These are phyloP conservation scores for Aspergillus baeticus DNA, from an alignment of 495 filamentous ascomycete species.

Conservation along the genomic window DNA sequence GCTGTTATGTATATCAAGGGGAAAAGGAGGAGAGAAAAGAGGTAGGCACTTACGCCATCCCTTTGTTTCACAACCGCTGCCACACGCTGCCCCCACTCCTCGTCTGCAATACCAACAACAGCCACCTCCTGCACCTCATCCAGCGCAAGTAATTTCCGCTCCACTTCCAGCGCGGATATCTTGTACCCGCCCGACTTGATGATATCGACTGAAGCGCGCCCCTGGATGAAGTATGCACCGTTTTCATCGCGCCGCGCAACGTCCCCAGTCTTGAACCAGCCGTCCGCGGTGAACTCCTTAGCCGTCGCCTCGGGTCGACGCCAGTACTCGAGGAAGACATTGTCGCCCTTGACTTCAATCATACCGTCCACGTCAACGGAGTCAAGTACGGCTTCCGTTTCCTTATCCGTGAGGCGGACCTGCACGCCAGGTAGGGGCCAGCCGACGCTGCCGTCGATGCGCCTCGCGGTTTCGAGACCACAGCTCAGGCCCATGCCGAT, in stretches of 20 bases:
- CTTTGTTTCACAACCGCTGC: conserved; percentile 43
- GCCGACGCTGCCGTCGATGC: conserved; percentile 47
- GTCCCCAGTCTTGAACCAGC: conserved; percentile 52
- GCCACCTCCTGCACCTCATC: conserved; percentile 40
- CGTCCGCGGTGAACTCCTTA: conserved; percentile 43
- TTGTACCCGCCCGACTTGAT: conserved; percentile 51
- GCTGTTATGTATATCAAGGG: neutral
- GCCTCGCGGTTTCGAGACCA: conserved; percentile 33
- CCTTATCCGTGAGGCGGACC: conserved; percentile 41
- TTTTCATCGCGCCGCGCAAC: conserved; percentile 36
- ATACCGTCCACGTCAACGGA: conserved; percentile 39
- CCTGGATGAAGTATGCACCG: conserved; percentile 46
- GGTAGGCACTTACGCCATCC: conserved; percentile 31
- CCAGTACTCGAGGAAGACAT: conserved; percentile 48
- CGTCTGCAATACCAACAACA: conserved; percentile 41
- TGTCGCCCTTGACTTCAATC: conserved; percentile 45
- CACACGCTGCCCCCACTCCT: conserved; percentile 48
- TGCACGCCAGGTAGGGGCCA: conserved; percentile 45
- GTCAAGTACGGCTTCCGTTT: conserved; percentile 35
- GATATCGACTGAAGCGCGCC: conserved; percentile 44
- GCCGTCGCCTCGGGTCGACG: conserved; percentile 40
- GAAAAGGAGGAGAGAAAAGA: no score
- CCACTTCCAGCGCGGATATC: conserved; percentile 45
- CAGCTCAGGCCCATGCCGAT: conserved; percentile 49
- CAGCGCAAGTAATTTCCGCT: conserved; percentile 41